Conservation (phyloP, 306 rosid genomes). For the Medicago lupulina region DNA sequence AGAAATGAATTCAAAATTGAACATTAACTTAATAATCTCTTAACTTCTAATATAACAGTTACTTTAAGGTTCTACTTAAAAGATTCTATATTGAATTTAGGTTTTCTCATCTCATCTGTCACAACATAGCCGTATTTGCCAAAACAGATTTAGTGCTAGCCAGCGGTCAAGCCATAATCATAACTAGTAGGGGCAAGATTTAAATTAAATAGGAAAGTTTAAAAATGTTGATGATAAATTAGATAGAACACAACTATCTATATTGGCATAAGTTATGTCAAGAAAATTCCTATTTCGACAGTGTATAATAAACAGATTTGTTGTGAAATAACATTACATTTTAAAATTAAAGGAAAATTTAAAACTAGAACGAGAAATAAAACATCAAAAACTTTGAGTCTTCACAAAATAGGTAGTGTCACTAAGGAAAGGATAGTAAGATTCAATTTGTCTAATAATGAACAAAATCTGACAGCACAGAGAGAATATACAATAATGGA, state of each 20-base stretch:
- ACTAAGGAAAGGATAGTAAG: neutral
- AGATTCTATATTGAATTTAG: slow-evolving; percentile 29
- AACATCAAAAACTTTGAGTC: neutral
- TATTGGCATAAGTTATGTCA: neutral
- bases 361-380: slow-evolving; percentile 4
- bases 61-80: slow-evolving; percentile 18
- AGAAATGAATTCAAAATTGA: slow-evolving; percentile 28
- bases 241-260: slow-evolving; percentile 20
- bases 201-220: slow-evolving; percentile 8
- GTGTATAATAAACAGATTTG: slow-evolving; percentile 13
- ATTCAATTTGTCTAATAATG: slow-evolving; percentile 6
- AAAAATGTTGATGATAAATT: slow-evolving; percentile 12
- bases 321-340: slow-evolving; percentile 16
- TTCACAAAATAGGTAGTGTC: neutral
- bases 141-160: neutral
- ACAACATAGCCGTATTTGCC: neutral
- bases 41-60: slow-evolving; percentile 2
- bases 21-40: slow-evolving; percentile 13
- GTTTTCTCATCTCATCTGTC: slow-evolving; percentile 10
- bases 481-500: neutral
- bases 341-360: slow-evolving; percentile 8
- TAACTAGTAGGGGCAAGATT: neutral
- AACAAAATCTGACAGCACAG: slow-evolving; percentile 9
- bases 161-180: slow-evolving; percentile 14
- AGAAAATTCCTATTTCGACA: slow-evolving; percentile 6